phyloP scores from a whole-genome alignment of 345 rosid species.

The Cardamine chenopodiifolia region DNA sequence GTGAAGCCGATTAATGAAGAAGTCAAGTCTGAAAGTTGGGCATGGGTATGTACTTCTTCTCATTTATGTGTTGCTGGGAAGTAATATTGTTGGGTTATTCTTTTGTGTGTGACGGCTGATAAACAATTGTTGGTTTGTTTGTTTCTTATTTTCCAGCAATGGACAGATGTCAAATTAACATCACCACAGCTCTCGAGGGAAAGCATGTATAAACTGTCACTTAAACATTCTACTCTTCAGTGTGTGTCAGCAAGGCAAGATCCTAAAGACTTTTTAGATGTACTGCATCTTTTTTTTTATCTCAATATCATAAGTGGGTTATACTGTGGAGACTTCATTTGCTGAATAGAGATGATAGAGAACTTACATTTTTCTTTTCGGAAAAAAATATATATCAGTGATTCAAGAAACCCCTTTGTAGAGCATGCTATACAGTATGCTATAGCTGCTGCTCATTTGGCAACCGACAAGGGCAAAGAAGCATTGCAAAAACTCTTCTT shows the following conservation, averaged over 20 bases:
- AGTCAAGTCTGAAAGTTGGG: constrained; percentile 76
- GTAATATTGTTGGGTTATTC: not conserved
- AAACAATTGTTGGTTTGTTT: constrained; percentile 4
- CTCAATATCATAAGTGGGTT: not conserved
- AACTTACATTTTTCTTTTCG: constrained; percentile 19
- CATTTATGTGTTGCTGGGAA: not conserved
- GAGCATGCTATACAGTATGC: constrained; percentile 81
- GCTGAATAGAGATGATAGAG: constrained; percentile 9
- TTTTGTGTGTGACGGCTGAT: constrained; percentile 10
- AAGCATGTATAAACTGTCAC: constrained; percentile 73
- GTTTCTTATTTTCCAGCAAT: constrained; percentile 50
- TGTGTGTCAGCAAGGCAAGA: constrained; percentile 68
- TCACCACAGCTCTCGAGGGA: constrained; percentile 94
- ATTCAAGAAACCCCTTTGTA: constrained; percentile 83
- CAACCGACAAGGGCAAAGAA: constrained; percentile 56
- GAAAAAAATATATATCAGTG: constrained; percentile 48
- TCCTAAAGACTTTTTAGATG: constrained; percentile 24
- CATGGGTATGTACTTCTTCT: constrained; percentile 62
- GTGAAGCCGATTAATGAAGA: constrained; percentile 73
- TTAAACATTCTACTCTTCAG: constrained; percentile 65
- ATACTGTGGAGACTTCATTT: not conserved
- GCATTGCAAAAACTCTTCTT: constrained; percentile 66
- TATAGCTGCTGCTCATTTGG: constrained; percentile 78
- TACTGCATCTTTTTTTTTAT: not conserved
- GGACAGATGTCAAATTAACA: constrained; percentile 84